Evolutionary conservation across 768 basidiomycete species (phyloP).

Genomic region (Suillus bovinus): DNA sequence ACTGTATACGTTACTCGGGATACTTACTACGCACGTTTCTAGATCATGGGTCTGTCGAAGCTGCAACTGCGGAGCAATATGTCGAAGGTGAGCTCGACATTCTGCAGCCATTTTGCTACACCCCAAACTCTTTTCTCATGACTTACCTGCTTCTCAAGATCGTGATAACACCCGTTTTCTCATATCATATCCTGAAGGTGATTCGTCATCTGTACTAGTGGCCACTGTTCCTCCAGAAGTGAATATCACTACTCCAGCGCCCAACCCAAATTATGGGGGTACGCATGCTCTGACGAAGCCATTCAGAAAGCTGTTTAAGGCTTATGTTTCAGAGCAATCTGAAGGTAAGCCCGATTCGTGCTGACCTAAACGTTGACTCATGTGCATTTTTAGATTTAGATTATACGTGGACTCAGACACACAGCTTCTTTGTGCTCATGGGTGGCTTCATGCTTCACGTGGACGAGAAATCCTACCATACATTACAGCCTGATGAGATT

Average conservation of each 20-base stretch:
- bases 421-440: constrained; percentile 10
- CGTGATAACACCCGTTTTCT: too few relatives aligned
- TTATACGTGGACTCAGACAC: constrained; percentile 7
- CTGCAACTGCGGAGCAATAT: too few relatives aligned
- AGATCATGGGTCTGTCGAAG: too few relatives aligned
- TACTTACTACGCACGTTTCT: not conserved
- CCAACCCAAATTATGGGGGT: too few relatives aligned
- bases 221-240: too few relatives aligned
- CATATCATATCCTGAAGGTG: too few relatives aligned
- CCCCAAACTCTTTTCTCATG: too few relatives aligned
- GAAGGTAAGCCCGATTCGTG: not conserved
- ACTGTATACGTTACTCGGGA: not conserved
- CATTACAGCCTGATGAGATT: not conserved
- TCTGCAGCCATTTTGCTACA: too few relatives aligned
- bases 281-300: not conserved
- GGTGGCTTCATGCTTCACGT: constrained; percentile 22
- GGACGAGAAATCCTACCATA: not conserved
- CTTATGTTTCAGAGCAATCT: not conserved
- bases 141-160: too few relatives aligned
- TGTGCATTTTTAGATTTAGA: not conserved
- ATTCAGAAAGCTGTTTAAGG: not conserved
- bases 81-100: too few relatives aligned
- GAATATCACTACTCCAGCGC: too few relatives aligned
- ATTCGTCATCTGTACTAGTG: too few relatives aligned
- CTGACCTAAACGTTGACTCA: not conserved